Evolutionary conservation across 2,329 filamentous ascomycete genomes (phyloP).

Genomic region (Graphilbum sp.): DNA sequence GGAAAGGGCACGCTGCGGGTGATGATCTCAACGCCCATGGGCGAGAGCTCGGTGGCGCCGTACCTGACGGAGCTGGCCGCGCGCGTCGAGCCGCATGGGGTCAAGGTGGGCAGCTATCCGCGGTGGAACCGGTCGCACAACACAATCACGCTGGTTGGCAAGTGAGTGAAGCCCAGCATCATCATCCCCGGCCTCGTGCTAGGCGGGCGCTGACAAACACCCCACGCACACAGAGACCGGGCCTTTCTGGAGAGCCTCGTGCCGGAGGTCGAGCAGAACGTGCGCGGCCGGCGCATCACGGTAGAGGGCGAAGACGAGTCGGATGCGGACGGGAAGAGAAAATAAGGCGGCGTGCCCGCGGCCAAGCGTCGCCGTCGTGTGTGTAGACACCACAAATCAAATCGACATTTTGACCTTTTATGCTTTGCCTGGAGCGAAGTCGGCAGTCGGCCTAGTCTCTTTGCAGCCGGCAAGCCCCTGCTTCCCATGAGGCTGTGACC

Average conservation of each 20-base stretch:
- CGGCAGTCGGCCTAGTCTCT: too few species aligned
- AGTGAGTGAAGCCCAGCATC: constrained; percentile 18
- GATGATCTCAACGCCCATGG: constrained; percentile 71
- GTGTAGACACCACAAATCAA: too few species aligned
- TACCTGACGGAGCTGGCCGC: constrained; percentile 69
- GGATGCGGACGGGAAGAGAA: constrained; percentile 11
- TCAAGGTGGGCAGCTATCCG: constrained; percentile 94
- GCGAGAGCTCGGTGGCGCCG: constrained; percentile 70
- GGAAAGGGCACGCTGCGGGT: constrained; percentile 67
- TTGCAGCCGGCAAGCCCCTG: too few species aligned
- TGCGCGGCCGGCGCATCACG: constrained; percentile 53
- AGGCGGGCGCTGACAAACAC: not conserved
- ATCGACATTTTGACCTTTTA: too few species aligned
- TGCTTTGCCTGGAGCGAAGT: too few species aligned
- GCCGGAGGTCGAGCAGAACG: constrained; percentile 58
- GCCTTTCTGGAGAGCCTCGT: constrained; percentile 66
- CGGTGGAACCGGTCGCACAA: constrained; percentile 78
- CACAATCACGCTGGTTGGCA: constrained; percentile 73
- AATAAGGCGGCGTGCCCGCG: not conserved
- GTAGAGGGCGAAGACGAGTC: constrained; percentile 56
- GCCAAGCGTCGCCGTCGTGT: too few species aligned
- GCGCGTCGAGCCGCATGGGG: constrained; percentile 54
- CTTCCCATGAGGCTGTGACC: too few species aligned
- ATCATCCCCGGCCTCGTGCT: not conserved
- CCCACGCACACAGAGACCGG: constrained; percentile 36